phyloP scores from a whole-genome alignment of 2,329 filamentous ascomycete genomes.

The Aureobasidium sp. region DNA sequence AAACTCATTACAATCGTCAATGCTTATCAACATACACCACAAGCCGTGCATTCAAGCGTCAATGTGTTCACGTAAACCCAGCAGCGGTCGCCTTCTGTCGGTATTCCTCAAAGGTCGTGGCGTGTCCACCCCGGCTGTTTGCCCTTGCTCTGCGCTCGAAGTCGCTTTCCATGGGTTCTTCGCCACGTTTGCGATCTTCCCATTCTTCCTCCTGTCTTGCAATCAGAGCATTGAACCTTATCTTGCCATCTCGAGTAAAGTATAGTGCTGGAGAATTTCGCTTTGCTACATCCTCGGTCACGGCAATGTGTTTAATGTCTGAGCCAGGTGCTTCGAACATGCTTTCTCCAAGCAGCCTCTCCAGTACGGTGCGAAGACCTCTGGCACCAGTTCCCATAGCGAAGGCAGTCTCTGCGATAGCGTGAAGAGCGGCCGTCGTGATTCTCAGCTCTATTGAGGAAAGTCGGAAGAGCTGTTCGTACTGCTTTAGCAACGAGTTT shows the following conservation, averaged over 20 bases:
- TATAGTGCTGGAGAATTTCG: conserved; percentile 33
- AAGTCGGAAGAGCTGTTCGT: conserved; percentile 77
- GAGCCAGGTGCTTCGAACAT: conserved; percentile 42
- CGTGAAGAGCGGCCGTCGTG: conserved; percentile 70
- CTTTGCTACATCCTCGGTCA: conserved; percentile 38
- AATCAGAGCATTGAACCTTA: conserved; percentile 30
- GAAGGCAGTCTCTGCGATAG: conserved; percentile 64
- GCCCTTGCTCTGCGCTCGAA: conserved; percentile 21
- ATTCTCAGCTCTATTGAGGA: conserved; percentile 71
- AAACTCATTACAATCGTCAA: not conserved
- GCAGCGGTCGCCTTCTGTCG: conserved; percentile 31
- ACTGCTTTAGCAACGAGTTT: conserved; percentile 82
- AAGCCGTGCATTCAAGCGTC: not conserved
- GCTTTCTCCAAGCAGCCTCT: conserved; percentile 35
- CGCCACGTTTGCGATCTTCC: conserved; percentile 30
- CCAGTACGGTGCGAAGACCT: conserved; percentile 40
- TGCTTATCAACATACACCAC: not conserved
- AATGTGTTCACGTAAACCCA: conserved; percentile 19
- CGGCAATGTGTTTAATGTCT: conserved; percentile 36
- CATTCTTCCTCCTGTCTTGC: conserved; percentile 38
- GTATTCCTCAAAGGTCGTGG: conserved; percentile 39
- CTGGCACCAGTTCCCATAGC: conserved; percentile 63
- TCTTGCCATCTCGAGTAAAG: conserved; percentile 33
- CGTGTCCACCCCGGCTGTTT: conserved; percentile 21
- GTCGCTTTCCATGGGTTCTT: conserved; percentile 21